Evolutionary conservation across 495 filamentous ascomycete genomes (phyloP).

Genomic region (Echria macrotheca): DNA sequence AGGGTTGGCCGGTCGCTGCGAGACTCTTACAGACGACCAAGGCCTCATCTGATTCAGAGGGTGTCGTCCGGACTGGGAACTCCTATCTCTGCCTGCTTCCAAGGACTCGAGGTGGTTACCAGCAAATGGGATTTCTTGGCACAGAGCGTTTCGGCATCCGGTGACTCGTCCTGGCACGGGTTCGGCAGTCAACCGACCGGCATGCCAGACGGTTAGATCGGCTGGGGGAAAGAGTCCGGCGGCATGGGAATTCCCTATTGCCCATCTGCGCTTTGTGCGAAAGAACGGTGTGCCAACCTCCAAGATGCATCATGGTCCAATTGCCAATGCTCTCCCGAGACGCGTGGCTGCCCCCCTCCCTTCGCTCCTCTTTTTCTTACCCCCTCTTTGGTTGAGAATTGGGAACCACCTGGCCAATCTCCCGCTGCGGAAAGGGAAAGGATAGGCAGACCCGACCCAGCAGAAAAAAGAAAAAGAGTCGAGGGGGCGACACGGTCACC

Average conservation of each 20-base stretch:
- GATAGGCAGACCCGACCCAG: neutral
- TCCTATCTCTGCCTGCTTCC: neutral
- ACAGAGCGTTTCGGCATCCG: too few species aligned
- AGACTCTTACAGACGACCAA: neutral
- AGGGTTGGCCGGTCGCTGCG: too few species aligned
- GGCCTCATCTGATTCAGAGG: neutral
- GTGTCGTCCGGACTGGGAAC: neutral
- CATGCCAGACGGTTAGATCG: neutral
- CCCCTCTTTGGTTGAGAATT: neutral
- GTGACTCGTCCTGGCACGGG: too few species aligned
- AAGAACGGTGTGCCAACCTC: neutral
- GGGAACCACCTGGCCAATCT: neutral
- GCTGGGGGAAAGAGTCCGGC: neutral
- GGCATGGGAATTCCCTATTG: too few species aligned
- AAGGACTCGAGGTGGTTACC: too few species aligned
- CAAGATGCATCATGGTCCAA: neutral
- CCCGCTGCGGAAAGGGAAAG: neutral
- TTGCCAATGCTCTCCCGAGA: neutral
- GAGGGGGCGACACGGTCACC: neutral
- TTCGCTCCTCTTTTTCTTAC: neutral
- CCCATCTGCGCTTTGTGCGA: too few species aligned
- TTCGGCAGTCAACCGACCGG: neutral
- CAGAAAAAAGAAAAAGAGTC: neutral
- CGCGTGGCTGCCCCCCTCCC: neutral
- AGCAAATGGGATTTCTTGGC: too few species aligned